Percentiles rank a stretch among this genome's conserved stretches.
Evolutionary conservation across 352 stramenopile species (phyloP).

Genomic region (Elongisporangium undulatum): DNA sequence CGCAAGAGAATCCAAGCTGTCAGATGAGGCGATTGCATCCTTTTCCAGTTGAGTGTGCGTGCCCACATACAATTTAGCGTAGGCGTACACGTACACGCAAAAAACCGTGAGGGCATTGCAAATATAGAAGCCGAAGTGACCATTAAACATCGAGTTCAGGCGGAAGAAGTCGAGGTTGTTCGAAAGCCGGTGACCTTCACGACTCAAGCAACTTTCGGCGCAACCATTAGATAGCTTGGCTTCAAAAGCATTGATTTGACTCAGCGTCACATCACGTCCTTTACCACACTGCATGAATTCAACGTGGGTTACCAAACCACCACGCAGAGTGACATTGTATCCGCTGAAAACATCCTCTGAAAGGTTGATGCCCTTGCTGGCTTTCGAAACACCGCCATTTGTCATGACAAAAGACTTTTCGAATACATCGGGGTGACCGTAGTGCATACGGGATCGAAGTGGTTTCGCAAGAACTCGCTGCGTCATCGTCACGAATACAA

Average conservation of each 20-base stretch:
- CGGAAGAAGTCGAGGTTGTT: constrained; percentile 80
- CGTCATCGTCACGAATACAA: constrained; percentile 85
- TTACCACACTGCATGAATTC: constrained; percentile 90
- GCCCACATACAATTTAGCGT: constrained; percentile 78
- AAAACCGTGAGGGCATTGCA: constrained; percentile 84
- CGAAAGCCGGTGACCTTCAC: constrained; percentile 75
- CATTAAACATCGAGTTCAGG: constrained; percentile 88
- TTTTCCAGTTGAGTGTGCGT: constrained; percentile 62
- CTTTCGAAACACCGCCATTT: constrained; percentile 79
- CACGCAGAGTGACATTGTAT: constrained; percentile 81
- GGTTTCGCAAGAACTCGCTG: constrained; percentile 81
- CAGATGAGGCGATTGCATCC: constrained; percentile 53
- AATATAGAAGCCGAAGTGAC: constrained; percentile 89
- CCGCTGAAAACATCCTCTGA: constrained; percentile 89
- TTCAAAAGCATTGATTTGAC: constrained; percentile 88
- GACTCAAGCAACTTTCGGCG: constrained; percentile 76
- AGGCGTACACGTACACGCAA: constrained; percentile 85
- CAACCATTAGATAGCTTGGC: constrained; percentile 84
- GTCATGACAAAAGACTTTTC: constrained; percentile 86
- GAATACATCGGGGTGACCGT: constrained; percentile 86
- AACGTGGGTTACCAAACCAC: constrained; percentile 74
- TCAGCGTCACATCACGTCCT: constrained; percentile 81
- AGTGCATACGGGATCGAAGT: constrained; percentile 80
- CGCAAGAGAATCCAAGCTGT: constrained; percentile 56
- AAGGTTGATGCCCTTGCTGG: constrained; percentile 85